These are phyloP conservation scores for Colletotrichum lini DNA, from an alignment of 2,329 filamentous ascomycete species.

Conservation along the genomic window DNA sequence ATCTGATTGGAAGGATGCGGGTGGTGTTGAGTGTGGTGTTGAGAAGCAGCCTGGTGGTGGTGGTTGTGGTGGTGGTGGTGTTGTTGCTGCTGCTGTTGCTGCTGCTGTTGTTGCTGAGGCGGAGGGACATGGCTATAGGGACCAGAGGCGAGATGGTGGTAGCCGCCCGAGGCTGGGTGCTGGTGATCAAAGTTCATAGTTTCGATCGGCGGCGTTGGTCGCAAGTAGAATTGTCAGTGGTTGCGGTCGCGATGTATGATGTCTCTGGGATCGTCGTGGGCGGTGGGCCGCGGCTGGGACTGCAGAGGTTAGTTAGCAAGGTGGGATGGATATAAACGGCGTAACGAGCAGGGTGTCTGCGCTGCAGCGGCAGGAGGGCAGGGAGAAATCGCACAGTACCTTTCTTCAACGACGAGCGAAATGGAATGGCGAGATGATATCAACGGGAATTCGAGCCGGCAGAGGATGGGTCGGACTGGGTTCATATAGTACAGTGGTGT, in stretches of 20 bases:
- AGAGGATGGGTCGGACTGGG: constrained; percentile 16
- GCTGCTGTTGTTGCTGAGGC: constrained; percentile 21
- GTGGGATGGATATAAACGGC: not conserved
- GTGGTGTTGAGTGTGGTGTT: constrained; percentile 24
- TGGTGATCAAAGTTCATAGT: constrained; percentile 43
- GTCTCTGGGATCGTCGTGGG: not conserved
- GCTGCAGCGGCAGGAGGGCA: not conserved
- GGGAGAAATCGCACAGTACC: not conserved
- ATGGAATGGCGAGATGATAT: not conserved
- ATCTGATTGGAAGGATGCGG: constrained; percentile 36
- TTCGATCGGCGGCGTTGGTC: not conserved
- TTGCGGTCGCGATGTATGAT: not conserved
- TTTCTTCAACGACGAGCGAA: not conserved
- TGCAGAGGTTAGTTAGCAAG: not conserved
- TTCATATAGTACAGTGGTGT: constrained; percentile 31
- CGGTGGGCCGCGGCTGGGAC: not conserved
- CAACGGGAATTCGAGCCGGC: not conserved
- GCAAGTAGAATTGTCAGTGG: not conserved
- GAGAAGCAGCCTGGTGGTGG: constrained; percentile 1
- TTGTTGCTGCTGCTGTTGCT: constrained; percentile 24
- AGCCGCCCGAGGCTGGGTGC: constrained; percentile 31
- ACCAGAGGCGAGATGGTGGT: constrained; percentile 37
- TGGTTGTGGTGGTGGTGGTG: constrained; percentile 17
- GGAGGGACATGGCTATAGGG: constrained; percentile 14
- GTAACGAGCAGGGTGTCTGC: not conserved